phyloP scores from a whole-genome alignment of 495 filamentous ascomycete species.

The Thozetella sp. region DNA sequence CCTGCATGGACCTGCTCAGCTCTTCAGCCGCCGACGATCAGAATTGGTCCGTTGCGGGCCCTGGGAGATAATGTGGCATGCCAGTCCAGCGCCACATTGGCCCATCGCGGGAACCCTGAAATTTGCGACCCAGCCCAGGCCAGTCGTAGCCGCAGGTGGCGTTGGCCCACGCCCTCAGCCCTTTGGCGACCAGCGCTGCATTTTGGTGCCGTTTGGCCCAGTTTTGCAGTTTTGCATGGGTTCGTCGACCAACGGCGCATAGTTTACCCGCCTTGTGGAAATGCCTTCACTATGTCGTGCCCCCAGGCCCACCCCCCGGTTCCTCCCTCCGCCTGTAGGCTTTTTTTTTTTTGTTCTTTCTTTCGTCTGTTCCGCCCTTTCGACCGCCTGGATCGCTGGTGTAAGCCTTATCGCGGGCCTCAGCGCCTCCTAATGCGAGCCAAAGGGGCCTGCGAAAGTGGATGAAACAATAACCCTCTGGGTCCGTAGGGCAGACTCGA shows the following conservation, averaged over 20 bases:
- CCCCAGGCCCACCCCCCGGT: no score
- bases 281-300: not conserved
- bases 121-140: not conserved
- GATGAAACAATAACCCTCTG: not conserved
- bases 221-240: not conserved
- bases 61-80: not conserved
- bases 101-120: not conserved
- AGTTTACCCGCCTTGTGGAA: not conserved
- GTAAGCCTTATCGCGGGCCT: not conserved
- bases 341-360: no score
- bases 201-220: no score
- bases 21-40: slow-evolving; percentile 1
- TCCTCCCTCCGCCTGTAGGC: no score
- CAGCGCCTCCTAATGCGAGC: not conserved
- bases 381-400: no score
- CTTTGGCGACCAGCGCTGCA: no score
- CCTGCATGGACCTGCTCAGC: not conserved
- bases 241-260: not conserved
- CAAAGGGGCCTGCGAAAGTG: not conserved
- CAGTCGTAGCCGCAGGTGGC: not conserved
- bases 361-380: no score
- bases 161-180: not conserved
- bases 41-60: not conserved
- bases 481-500: no score
- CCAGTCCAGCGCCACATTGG: not conserved